phyloP scores from a whole-genome alignment of 73 alveolate species.

The Stentor coeruleus region DNA sequence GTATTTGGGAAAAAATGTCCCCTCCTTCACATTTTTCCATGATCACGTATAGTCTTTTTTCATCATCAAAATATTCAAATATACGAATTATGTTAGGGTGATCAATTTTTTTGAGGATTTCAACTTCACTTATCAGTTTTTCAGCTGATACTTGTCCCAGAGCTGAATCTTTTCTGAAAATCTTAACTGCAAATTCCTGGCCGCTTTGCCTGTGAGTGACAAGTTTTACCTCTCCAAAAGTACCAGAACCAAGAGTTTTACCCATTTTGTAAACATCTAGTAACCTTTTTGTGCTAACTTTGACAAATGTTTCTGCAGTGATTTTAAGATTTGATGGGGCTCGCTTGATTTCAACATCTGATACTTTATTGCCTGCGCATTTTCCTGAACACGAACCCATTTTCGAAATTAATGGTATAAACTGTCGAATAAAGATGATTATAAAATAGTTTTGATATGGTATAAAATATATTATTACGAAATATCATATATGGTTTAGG shows the following conservation, averaged over 20 bases:
- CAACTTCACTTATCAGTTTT: neutral
- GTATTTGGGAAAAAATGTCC: neutral
- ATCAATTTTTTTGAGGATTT: slow-evolving; percentile 8
- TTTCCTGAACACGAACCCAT: too few species aligned
- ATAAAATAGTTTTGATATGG: too few species aligned
- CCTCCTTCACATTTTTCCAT: slow-evolving; percentile 18
- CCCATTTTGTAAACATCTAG: neutral
- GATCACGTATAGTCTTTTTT: neutral
- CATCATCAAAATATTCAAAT: slow-evolving; percentile 13
- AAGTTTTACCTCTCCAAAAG: slow-evolving; percentile 32
- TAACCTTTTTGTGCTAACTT: too few species aligned
- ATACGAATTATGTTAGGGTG: slow-evolving; percentile 1
- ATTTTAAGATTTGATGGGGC: too few species aligned
- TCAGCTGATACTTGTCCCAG: neutral
- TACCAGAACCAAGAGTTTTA: slow-evolving; percentile 27
- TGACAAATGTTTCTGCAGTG: too few species aligned
- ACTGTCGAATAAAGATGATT: too few species aligned
- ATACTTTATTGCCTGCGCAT: too few species aligned
- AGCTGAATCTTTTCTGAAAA: slow-evolving; percentile 29
- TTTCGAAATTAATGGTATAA: too few species aligned
- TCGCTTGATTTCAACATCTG: too few species aligned
- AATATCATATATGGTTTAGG: too few species aligned
- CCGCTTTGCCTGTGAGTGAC: slow-evolving; percentile 30
- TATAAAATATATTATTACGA: too few species aligned
- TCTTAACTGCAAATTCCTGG: slow-evolving; percentile 38